Base-by-base conservation (phyloP, 164 flowering plant genomes). In the Vitis rotundifolia region DNA sequence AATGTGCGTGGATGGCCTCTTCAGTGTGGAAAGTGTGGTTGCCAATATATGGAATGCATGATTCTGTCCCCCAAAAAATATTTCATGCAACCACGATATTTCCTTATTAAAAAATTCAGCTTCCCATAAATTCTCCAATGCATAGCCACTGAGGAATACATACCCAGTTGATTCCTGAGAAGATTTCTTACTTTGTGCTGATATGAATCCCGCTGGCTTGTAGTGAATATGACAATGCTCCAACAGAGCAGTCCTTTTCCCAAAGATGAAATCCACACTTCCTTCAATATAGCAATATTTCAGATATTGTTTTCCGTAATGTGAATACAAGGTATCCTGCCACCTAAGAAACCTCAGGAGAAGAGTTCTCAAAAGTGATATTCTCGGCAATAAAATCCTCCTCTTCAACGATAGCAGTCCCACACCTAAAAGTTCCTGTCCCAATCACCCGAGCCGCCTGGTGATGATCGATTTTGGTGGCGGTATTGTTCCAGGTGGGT, bases 211-310 rank as follows among this genome's bases (percentile, higher is more conserved):
- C 5, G 76, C 79, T 31, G 98, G 76, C 78, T 95, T 95, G 90
- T 98, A 95, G 80, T 95, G 94, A 71, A 93, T 85, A 80, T 95
- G 99, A 70, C 98, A 95, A 79, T 91, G 94, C 81, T 95, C 99
- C 80, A 95, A 77, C 49, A 95, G 84, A 71, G 97, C 93, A 56
- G 99, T 91, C 77, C 99, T 95, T 56, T 95, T 95, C 22, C 99
- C 99, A 82, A 95, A 95, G 53, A 95, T 93, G 84, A 95, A 95
- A 78, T 95, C 98, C 66, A 91, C 96, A 68, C 97, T 93, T 75
- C 98, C 99, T 82, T 95, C 99, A 67, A 95, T 88, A 55, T 95
- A 93, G 76, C 99, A 95, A 80, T 95, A 91, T 75, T 85, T 88
- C 71, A 95, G 72, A 79, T 91, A 95, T 70, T 95, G 97, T 71